phyloP scores from a whole-genome alignment of 495 filamentous ascomycete genomes.

The Alectoria sarmentosa region DNA sequence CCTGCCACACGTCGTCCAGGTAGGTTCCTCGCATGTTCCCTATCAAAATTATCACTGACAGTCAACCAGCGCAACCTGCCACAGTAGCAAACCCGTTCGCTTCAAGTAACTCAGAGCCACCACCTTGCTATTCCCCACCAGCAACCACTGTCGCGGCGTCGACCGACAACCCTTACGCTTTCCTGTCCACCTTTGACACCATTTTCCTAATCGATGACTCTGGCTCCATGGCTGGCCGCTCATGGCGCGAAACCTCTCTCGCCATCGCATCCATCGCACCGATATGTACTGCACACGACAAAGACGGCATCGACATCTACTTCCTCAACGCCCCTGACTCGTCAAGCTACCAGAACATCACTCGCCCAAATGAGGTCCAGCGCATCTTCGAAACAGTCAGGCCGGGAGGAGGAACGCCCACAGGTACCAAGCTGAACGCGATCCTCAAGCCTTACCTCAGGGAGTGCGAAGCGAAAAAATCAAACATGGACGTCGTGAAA shows the following conservation, averaged over 20 bases:
- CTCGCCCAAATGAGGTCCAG: constrained; percentile 42
- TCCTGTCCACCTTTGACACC: constrained; percentile 84
- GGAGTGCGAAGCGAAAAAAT: constrained; percentile 35
- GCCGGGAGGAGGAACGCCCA: constrained; percentile 65
- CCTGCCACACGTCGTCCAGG: constrained; percentile 14
- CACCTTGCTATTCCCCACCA: constrained; percentile 20
- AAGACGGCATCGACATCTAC: constrained; percentile 88
- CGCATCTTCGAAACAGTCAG: constrained; percentile 59
- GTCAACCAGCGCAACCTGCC: constrained; percentile 12
- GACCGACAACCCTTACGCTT: constrained; percentile 65
- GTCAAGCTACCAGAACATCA: constrained; percentile 52
- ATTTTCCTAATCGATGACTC: constrained; percentile 93
- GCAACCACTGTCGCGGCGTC: constrained; percentile 16
- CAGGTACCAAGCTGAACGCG: constrained; percentile 61
- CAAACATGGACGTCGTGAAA: constrained; percentile 50
- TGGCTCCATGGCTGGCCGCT: constrained; percentile 70
- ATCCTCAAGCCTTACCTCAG: constrained; percentile 69
- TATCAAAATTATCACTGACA: not conserved
- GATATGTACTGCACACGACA: constrained; percentile 75
- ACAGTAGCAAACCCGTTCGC: constrained; percentile 19
- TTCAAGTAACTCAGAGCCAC: constrained; percentile 15
- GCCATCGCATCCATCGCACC: constrained; percentile 74
- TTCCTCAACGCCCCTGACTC: constrained; percentile 64
- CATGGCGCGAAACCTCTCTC: constrained; percentile 68
- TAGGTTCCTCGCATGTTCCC: not conserved